Conservation (phyloP, 768 basidiomycete genomes). For the Daedalea quercina region DNA sequence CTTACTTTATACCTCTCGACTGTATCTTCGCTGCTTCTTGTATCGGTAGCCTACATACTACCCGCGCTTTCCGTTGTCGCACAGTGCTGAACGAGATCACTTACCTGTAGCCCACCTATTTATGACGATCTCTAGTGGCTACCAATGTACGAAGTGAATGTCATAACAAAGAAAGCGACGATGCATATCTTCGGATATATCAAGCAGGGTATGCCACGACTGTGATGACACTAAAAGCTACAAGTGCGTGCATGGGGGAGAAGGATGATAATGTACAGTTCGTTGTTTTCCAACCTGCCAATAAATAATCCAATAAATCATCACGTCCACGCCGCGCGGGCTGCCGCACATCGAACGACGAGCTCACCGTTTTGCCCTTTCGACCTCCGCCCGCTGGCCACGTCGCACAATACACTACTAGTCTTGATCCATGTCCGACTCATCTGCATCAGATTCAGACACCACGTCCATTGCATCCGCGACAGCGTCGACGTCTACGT, state of each 20-base stretch:
- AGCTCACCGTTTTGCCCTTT: conserved; percentile 4
- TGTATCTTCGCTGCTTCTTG: neutral
- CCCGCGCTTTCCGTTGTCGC: neutral
- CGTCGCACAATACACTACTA: neutral
- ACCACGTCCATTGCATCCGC: neutral
- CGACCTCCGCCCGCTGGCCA: neutral
- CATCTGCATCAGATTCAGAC: too few relatives aligned
- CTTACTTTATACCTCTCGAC: neutral
- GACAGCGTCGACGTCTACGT: neutral
- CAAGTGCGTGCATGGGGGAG: conserved; percentile 4
- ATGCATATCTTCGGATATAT: conserved; percentile 1
- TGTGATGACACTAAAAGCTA: conserved; percentile 6
- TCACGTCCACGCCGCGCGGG: neutral
- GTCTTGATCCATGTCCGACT: neutral
- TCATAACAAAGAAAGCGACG: neutral
- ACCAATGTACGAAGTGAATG: neutral
- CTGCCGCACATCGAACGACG: neutral
- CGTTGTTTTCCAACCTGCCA: conserved; percentile 5
- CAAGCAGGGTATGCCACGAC: conserved; percentile 4
- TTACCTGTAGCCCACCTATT: neutral
- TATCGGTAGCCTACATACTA: neutral
- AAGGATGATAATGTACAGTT: conserved; percentile 4
- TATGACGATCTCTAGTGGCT: neutral
- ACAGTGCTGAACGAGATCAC: too few relatives aligned
- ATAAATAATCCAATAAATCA: neutral